phyloP scores from a whole-genome alignment of 768 basidiomycete species.

The Dioszegia aurantiaca region DNA sequence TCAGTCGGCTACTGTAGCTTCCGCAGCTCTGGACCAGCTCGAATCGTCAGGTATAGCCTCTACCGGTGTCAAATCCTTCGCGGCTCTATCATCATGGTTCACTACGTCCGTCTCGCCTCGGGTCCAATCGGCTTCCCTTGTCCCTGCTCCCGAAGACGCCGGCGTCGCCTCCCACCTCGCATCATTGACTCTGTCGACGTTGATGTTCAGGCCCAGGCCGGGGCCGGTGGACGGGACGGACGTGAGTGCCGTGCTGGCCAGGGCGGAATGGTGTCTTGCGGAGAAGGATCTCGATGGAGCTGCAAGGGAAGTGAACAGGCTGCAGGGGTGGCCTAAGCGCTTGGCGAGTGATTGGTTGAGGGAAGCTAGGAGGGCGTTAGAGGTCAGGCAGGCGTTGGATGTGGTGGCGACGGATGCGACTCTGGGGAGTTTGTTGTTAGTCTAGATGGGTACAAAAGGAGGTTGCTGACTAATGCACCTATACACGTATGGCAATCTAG shows the following conservation, averaged over 20 bases:
- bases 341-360: slow-evolving; percentile 80
- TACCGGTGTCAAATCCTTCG: slow-evolving; percentile 72
- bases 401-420: slow-evolving; percentile 49
- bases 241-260: slow-evolving; percentile 77
- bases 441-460: slow-evolving; percentile 8
- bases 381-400: slow-evolving; percentile 88
- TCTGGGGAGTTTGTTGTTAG: slow-evolving; percentile 19
- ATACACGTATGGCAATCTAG: background rate
- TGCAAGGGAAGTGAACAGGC: slow-evolving; percentile 83
- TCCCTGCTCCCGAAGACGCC: slow-evolving; percentile 73
- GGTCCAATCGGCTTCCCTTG: slow-evolving; percentile 82
- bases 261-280: slow-evolving; percentile 82
- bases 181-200: slow-evolving; percentile 68
- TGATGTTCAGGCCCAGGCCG: slow-evolving; percentile 70
- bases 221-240: slow-evolving; percentile 77
- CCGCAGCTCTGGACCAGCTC: slow-evolving; percentile 60
- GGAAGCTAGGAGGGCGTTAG: slow-evolving; percentile 78
- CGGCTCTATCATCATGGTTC: slow-evolving; percentile 90
- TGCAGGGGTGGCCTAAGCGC: slow-evolving; percentile 64
- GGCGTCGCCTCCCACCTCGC: slow-evolving; percentile 83
- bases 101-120: slow-evolving; percentile 74
- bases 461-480: slow-evolving; percentile 7
- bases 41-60: slow-evolving; percentile 46
- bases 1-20: background rate
- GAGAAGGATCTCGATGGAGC: slow-evolving; percentile 89